Conservation (phyloP, 805 yeast genomes). For the Tetrapisispora taiwanensis region DNA sequence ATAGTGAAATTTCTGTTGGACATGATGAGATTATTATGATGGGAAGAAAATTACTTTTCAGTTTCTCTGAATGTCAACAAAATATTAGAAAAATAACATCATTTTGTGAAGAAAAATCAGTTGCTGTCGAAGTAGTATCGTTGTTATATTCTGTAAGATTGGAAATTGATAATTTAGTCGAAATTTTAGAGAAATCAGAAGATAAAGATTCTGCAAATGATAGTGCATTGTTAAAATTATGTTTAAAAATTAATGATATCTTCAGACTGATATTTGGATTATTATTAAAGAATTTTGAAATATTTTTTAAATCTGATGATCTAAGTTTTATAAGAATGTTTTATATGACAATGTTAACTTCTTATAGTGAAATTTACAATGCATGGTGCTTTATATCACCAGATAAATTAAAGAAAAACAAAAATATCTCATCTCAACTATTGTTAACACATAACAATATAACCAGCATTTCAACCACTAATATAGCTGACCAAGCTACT, state of each 20-base stretch:
- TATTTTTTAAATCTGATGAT: constrained; percentile 49
- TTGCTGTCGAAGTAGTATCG: constrained; percentile 45
- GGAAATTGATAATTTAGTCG: constrained; percentile 47
- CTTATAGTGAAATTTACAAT: constrained; percentile 57
- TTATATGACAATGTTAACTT: constrained; percentile 48
- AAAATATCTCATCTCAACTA: background rate
- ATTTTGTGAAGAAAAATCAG: constrained; percentile 46
- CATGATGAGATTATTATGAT: constrained; percentile 27
- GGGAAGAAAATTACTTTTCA: constrained; percentile 51
- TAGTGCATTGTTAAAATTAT: constrained; percentile 30
- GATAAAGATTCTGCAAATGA: constrained; percentile 30
- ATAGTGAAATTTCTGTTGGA: constrained; percentile 18
- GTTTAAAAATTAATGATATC: constrained; percentile 33
- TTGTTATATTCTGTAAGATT: constrained; percentile 42
- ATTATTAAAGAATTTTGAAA: constrained; percentile 38
- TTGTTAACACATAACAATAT: constrained; percentile 3
- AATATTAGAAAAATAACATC: constrained; percentile 47
- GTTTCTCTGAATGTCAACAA: constrained; percentile 56
- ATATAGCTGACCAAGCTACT: background rate
- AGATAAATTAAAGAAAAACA: background rate
- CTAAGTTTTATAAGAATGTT: constrained; percentile 56
- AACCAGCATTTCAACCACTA: background rate
- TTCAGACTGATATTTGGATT: constrained; percentile 37
- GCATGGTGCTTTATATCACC: constrained; percentile 38
- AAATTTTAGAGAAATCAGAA: constrained; percentile 43